Evolutionary conservation across 306 rosid species (phyloP), one percentile per base, ranked within the genome.

Genomic region (Mucuna pruriens): DNA sequence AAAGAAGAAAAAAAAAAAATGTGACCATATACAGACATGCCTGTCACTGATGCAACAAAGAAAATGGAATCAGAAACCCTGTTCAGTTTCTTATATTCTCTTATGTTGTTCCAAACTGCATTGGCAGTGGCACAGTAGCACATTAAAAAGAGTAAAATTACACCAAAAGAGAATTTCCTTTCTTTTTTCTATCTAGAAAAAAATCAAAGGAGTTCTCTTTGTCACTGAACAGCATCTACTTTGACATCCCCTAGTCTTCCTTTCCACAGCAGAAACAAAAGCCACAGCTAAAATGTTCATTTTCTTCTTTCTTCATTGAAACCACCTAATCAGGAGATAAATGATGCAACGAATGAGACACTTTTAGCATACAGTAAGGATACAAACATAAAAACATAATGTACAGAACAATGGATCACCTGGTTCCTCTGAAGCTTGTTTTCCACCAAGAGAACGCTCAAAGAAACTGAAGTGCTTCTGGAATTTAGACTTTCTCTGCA

Each of bases 401-500:
- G 26, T 39, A 23, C 61, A 69, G 33, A 48, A 60, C 33, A 46
- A 63, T 34, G 39, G 11, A 66, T 81, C 76, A 92, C 97, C 97
- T 90, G 88, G 78, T 84, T 86, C 86, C 75, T 84, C 76, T 52
- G 97, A 72, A 74, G 88, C 82, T 64, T 90, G 84, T 66, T 84
- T 84, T 85, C 88, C 89, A 46, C 87, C 81, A 58, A 68, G 26
- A 57, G 90, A 82, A 16, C 86, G 72, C 40, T 88, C 82, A 29
- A 85, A 84, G 84, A 90, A 83, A 63, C 87, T 75, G 29, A 84
- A 80, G 17, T 86, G 90, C 77, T 93, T 88, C 88, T 80, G 86
- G 72, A 82, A 71, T 80, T 84, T 81, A 64, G 93, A 80, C 78
- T 90, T 88, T 40, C 85, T 90, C 99, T 91, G 84, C 71, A 76